Base-by-base conservation (phyloP, 345 rosid species). In the Gossypium herbaceum region DNA sequence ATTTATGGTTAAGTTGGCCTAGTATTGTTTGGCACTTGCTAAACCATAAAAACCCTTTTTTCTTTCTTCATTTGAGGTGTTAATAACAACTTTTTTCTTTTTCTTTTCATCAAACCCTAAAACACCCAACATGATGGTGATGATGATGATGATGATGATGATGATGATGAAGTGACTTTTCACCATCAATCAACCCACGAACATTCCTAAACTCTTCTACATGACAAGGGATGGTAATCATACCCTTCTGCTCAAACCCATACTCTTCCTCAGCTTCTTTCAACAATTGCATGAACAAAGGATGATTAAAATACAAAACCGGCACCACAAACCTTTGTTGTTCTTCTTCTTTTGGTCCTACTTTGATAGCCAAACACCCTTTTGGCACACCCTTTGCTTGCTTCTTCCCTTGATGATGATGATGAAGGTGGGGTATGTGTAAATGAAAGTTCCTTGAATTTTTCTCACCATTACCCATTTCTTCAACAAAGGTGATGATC, bases 211-310 rank as follows among this genome's bases (percentile, higher is more conserved):
- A 88, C 82, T 86, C 85, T 52, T 82, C 81, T 2, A 88, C 88
- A 12, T 85, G 84, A 16, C 92, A 86, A 76, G 88, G 92, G 69
- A 88, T 88, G 13, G 89, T 82, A 65, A 88, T 86, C 29, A 86
- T 79, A 2, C 92, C 90, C 76, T 86, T 86, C 75, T 88, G 92
- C 58, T 88, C 90, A n/a, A 86, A 88, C 41, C 92, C 92, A 60
- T 84, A 88, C 66, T 86, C 92, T 19, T 86, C 85, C 72, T 88
- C 92, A 1, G 92, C 89, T 59, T 83, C 88, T 65, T 84, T 88
- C 79, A 88, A 61, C 17, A 88, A 87, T 77, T 83, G 87, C 81
- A 86, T 80, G 81, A 88, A 88, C 81, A 88, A 73, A 16, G 92
- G 92, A 59, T 88, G 92, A 47, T 88, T 86, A 56, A 88, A 86